Conservation (phyloP, 345 rosid species). For the Citrus inodora region DNA sequence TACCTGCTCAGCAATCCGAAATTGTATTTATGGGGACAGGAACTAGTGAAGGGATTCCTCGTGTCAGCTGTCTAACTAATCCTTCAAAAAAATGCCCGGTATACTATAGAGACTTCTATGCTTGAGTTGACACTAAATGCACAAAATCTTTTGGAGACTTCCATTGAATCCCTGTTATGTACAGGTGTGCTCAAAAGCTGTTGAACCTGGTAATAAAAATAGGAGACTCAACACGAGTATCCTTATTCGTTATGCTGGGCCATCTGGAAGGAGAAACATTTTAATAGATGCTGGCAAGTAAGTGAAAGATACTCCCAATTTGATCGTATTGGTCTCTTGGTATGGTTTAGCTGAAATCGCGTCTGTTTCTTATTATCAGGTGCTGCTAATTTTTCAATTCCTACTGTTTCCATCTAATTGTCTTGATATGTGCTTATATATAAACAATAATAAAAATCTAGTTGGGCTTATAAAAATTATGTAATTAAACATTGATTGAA, state of each 20-base stretch:
- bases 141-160: constrained; percentile 6
- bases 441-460: not conserved
- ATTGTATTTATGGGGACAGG: constrained; percentile 85
- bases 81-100: constrained; percentile 75
- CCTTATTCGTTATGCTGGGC: constrained; percentile 57
- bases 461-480: not conserved
- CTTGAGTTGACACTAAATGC: not conserved
- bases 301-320: constrained; percentile 32
- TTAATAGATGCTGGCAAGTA: constrained; percentile 92
- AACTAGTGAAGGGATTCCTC: constrained; percentile 96
- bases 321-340: not conserved
- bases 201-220: constrained; percentile 68
- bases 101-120: constrained; percentile 13
- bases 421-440: not conserved
- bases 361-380: not conserved
- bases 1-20: constrained; percentile 48
- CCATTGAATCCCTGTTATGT: constrained; percentile 13
- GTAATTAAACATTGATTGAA: not conserved
- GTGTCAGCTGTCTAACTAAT: constrained; percentile 89
- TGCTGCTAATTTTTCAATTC: not conserved
- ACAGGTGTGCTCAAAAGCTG: constrained; percentile 82
- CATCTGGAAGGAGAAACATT: constrained; percentile 50
- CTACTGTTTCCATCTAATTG: not conserved
- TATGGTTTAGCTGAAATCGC: not conserved
- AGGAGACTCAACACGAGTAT: constrained; percentile 78